Conservation (phyloP, 345 rosid genomes). For the Ceriops tagal region DNA sequence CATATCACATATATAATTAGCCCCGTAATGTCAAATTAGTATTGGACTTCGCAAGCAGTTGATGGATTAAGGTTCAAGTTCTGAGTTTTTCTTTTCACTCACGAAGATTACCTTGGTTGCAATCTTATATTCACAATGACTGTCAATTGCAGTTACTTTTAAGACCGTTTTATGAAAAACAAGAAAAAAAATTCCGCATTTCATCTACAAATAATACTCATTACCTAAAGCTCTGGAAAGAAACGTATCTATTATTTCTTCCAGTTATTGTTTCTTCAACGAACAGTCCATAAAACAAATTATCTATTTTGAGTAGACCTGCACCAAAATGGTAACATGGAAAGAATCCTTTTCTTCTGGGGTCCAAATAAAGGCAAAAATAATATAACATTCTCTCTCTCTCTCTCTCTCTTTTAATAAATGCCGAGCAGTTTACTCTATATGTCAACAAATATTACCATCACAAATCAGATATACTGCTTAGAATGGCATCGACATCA, state of each 20-base stretch:
- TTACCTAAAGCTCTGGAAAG: not conserved
- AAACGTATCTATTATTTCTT: not conserved
- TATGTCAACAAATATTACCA: not conserved
- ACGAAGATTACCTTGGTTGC: no score
- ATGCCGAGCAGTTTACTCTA: not conserved
- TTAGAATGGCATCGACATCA: conserved; percentile 34
- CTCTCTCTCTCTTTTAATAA: not conserved
- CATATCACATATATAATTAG: not conserved
- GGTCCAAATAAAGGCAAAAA: not conserved
- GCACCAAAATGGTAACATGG: no score
- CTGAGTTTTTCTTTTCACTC: no score
- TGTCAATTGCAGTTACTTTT: no score
- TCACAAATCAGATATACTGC: conserved; percentile 8
- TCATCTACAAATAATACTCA: no score
- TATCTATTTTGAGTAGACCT: not conserved
- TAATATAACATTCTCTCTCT: not conserved
- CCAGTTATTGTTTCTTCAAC: not conserved
- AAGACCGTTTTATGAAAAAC: no score
- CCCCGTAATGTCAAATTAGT: not conserved
- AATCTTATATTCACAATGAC: no score
- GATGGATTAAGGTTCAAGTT: no score
- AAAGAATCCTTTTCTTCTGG: no score
- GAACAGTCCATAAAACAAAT: not conserved
- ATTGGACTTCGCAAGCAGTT: no score
- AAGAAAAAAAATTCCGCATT: no score